Conservation (phyloP, 2,329 filamentous ascomycete species). For the Gaeumannomyces tritici region DNA sequence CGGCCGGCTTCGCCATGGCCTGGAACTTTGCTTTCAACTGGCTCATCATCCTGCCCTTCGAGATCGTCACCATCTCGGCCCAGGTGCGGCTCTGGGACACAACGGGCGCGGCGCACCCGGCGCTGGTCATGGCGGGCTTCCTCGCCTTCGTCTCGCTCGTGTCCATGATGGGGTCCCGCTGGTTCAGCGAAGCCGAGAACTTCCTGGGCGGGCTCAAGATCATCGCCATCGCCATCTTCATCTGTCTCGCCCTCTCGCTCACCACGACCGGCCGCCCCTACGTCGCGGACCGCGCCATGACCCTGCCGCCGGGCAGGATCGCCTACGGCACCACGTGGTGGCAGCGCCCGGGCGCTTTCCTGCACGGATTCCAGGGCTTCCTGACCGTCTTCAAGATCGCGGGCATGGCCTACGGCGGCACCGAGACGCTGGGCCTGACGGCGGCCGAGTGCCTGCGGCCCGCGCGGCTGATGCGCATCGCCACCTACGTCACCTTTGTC, state of each 20-base stretch:
- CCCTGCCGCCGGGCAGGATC: neutral
- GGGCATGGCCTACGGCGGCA: slow-evolving; percentile 62
- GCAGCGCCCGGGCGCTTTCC: slow-evolving; percentile 60
- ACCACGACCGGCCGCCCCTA: slow-evolving; percentile 21
- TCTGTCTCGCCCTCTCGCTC: slow-evolving; percentile 60
- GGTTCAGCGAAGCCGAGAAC: slow-evolving; percentile 72
- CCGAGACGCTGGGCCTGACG: slow-evolving; percentile 52
- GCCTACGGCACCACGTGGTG: slow-evolving; percentile 56
- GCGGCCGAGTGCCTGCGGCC: slow-evolving; percentile 52
- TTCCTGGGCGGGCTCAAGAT: slow-evolving; percentile 69
- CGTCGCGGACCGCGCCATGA: neutral
- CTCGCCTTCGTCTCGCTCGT: slow-evolving; percentile 44
- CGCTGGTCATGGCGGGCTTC: slow-evolving; percentile 63
- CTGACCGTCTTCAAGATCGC: slow-evolving; percentile 60
- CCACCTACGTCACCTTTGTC: slow-evolving; percentile 51
- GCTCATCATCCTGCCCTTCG: slow-evolving; percentile 55
- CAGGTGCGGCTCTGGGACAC: slow-evolving; percentile 59
- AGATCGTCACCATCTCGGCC: slow-evolving; percentile 60
- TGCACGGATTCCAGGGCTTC: slow-evolving; percentile 56
- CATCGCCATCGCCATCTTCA: slow-evolving; percentile 58
- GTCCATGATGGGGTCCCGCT: slow-evolving; percentile 62
- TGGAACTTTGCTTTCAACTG: slow-evolving; percentile 67
- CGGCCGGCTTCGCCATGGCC: slow-evolving; percentile 57
- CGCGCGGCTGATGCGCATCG: slow-evolving; percentile 43
- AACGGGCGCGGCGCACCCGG: slow-evolving; percentile 52